Percentiles rank a stretch among this genome's conserved stretches.
Evolutionary conservation across 2,329 filamentous ascomycete species (phyloP).

Genomic region (Epichloe baconii): DNA sequence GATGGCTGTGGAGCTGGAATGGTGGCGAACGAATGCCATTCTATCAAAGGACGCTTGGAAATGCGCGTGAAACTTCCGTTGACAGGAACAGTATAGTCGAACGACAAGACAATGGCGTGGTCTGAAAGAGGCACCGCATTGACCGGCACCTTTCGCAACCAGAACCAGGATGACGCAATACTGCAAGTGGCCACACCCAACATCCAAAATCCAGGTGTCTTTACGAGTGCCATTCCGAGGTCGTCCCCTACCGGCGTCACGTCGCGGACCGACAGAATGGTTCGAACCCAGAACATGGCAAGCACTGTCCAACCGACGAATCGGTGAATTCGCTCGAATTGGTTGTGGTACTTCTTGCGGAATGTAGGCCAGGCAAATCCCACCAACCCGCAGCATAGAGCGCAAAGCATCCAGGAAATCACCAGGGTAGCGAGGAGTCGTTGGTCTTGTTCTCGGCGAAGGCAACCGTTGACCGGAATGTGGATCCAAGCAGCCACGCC

Average conservation of each 20-base stretch:
- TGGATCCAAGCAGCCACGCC: conserved; percentile 34
- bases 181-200: conserved; percentile 49
- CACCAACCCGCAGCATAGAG: conserved; percentile 46
- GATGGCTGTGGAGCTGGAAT: conserved; percentile 42
- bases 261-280: conserved; percentile 39
- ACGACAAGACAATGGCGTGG: conserved; percentile 60
- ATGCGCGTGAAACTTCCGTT: conserved; percentile 37
- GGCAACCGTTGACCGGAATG: conserved; percentile 23
- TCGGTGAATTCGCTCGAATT: conserved; percentile 59
- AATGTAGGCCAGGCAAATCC: conserved; percentile 50
- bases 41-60: conserved; percentile 47
- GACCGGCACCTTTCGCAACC: conserved; percentile 55
- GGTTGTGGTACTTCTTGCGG: conserved; percentile 50
- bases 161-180: conserved; percentile 60
- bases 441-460: conserved; percentile 16
- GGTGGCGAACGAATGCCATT: conserved; percentile 67
- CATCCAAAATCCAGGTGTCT: conserved; percentile 48
- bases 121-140: conserved; percentile 53
- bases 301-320: conserved; percentile 61
- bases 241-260: conserved; percentile 20
- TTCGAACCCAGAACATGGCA: conserved; percentile 50
- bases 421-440: conserved; percentile 29
- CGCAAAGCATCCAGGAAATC: conserved; percentile 44
- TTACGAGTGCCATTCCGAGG: conserved; percentile 24
- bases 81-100: conserved; percentile 47